Conservation (phyloP, 306 rosid species). For the Malus asiatica region DNA sequence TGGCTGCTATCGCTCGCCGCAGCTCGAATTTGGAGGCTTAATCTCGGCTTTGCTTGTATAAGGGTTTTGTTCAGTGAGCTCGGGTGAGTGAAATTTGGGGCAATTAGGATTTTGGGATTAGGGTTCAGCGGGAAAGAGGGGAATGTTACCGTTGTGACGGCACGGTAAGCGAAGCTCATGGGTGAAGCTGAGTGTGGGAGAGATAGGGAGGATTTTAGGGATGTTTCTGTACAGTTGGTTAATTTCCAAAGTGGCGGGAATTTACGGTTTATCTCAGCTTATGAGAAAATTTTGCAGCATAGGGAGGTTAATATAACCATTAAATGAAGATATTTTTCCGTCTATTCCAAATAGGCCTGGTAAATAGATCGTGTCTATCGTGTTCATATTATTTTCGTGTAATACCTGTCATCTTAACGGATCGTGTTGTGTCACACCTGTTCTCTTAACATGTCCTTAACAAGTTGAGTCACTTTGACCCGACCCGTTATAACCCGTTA, state of each 20-base stretch:
- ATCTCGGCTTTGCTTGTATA: slow-evolving; percentile 4
- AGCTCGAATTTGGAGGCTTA: slow-evolving; percentile 38
- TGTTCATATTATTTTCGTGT: too few relatives aligned
- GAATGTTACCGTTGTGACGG: slow-evolving; percentile 27
- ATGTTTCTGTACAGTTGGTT: neutral
- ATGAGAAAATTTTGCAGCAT: too few relatives aligned
- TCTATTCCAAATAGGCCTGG: too few relatives aligned
- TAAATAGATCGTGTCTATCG: too few relatives aligned
- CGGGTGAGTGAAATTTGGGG: slow-evolving; percentile 24
- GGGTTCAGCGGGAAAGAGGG: slow-evolving; percentile 12
- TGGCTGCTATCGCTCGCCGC: slow-evolving; percentile 27
- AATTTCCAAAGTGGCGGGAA: slow-evolving; percentile 15
- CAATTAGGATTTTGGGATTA: slow-evolving; percentile 5
- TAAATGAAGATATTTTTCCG: too few relatives aligned
- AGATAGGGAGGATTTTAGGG: neutral
- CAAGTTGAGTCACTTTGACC: too few relatives aligned
- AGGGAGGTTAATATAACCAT: too few relatives aligned
- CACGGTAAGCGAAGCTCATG: slow-evolving; percentile 48
- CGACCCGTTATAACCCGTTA: too few relatives aligned
- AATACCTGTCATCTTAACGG: too few relatives aligned
- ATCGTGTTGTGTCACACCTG: too few relatives aligned
- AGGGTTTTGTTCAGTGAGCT: slow-evolving; percentile 13
- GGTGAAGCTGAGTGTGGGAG: slow-evolving; percentile 9
- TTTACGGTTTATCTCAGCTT: neutral
- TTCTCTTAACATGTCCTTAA: too few relatives aligned